Evolutionary conservation across 176 grass and related monocot genomes (phyloP), one percentile per base, ranked within the genome.

Genomic region (Eragrostis curvula): DNA sequence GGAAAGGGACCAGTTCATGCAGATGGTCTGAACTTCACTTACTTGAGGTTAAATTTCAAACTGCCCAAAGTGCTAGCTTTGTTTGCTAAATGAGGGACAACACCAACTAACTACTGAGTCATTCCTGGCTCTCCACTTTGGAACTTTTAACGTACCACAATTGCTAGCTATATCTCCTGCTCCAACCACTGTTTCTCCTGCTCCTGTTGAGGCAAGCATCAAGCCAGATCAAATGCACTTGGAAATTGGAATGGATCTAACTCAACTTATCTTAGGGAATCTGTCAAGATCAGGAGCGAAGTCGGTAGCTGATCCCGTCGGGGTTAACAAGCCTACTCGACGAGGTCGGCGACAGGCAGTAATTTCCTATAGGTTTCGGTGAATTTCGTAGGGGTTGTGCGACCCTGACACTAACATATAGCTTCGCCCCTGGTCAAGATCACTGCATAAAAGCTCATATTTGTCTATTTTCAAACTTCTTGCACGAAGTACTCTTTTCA

Each of bases 401-500:
- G n/a, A n/a, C n/a, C n/a, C n/a, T n/a, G n/a, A n/a, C n/a, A n/a
- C n/a, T n/a, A n/a, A n/a, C n/a, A n/a, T n/a, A n/a, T n/a, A n/a
- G n/a, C n/a, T n/a, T n/a, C n/a, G n/a, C n/a, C n/a, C n/a, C n/a
- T n/a, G n/a, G n/a, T 97, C 95, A 82, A 87, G 30, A 46, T 94
- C 92, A 70, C 87, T 83, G 56, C 87, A 97, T 50, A 36, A 97
- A 50, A 73, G 95, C 95, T 92, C 95, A 97, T 84, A 97, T 89
- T 43, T 97, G 95, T 59, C 95, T 92, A 56, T 50, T 43, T 45
- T 78, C 73, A 49, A 97, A 82, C 59, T 80, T 87, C 24, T 89
- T 70, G 36, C 76, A 51, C 43, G 88, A 80, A 15, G 78, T 85
- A 12, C 21, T 36, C 30, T 83, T 66, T 36, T 94, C 88, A 9